These are phyloP conservation scores for Penicillium sp. DNA, from an alignment of 2,329 filamentous ascomycete species.

Conservation along the genomic window DNA sequence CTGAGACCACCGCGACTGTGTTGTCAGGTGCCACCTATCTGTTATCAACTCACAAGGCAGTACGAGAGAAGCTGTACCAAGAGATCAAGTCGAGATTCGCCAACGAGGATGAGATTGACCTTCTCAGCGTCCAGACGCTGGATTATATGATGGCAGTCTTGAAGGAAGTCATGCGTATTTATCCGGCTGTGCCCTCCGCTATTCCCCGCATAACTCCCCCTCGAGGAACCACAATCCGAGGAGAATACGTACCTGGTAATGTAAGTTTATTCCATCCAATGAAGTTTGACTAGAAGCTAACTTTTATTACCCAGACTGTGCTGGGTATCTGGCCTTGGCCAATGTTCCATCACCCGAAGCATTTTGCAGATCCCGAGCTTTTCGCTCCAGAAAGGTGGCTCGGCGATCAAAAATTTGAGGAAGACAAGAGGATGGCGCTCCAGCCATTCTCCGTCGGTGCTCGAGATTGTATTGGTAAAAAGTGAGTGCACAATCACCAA, in stretches of 20 bases:
- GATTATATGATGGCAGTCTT: conserved; percentile 45
- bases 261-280: conserved; percentile 6
- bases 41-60: conserved; percentile 36
- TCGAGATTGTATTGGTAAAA: conserved; percentile 53
- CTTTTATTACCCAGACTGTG: not conserved
- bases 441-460: conserved; percentile 53
- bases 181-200: conserved; percentile 33
- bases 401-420: conserved; percentile 30
- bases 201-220: conserved; percentile 21
- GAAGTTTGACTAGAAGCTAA: no score
- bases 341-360: conserved; percentile 43
- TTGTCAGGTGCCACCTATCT: conserved; percentile 45
- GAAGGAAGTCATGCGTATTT: conserved; percentile 46
- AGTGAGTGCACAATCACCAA: conserved; percentile 36
- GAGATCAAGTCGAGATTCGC: conserved; percentile 45
- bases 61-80: conserved; percentile 30
- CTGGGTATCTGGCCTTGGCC: conserved; percentile 29
- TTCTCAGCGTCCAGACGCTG: conserved; percentile 30
- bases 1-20: conserved; percentile 49
- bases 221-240: conserved; percentile 19
- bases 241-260: conserved; percentile 21
- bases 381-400: conserved; percentile 50
- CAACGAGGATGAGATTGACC: conserved; percentile 40
- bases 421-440: conserved; percentile 46
- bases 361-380: conserved; percentile 48